Evolutionary conservation across 257 asterid genomes (phyloP).

Genomic region (Fraxinus cuspidata): DNA sequence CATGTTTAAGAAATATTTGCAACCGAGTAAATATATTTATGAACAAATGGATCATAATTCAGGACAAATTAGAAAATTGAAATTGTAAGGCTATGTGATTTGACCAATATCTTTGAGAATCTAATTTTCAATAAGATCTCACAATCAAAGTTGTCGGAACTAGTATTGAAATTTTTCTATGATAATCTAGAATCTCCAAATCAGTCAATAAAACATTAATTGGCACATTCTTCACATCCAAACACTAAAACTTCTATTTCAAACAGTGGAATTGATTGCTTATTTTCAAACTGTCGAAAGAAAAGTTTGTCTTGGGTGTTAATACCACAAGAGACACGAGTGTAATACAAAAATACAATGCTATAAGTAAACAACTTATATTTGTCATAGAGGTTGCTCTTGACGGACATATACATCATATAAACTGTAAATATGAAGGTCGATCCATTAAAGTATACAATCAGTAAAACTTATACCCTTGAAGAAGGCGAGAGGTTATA

Average conservation of each 20-base stretch:
- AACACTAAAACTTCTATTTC: neutral
- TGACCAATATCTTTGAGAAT: neutral
- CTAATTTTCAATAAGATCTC: neutral
- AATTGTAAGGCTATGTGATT: no score
- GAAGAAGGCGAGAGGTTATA: constrained; percentile 49
- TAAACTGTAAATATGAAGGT: neutral
- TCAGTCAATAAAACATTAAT: neutral
- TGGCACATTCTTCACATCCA: neutral
- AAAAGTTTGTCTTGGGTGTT: neutral
- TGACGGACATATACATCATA: constrained; percentile 19
- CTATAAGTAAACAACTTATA: neutral
- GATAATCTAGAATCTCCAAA: no score
- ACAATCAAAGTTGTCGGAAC: neutral
- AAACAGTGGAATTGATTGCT: neutral
- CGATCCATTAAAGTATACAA: neutral
- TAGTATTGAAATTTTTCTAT: neutral
- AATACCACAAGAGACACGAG: neutral
- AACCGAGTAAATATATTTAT: neutral
- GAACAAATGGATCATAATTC: neutral
- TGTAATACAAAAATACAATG: neutral
- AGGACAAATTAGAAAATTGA: no score
- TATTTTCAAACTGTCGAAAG: neutral
- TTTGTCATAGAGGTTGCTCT: constrained; percentile 9
- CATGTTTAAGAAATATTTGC: no score
- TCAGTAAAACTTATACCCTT: constrained; percentile 25